Evolutionary conservation across 1,139 yeast genomes (phyloP).

Genomic region (Kodamaea suecica): DNA sequence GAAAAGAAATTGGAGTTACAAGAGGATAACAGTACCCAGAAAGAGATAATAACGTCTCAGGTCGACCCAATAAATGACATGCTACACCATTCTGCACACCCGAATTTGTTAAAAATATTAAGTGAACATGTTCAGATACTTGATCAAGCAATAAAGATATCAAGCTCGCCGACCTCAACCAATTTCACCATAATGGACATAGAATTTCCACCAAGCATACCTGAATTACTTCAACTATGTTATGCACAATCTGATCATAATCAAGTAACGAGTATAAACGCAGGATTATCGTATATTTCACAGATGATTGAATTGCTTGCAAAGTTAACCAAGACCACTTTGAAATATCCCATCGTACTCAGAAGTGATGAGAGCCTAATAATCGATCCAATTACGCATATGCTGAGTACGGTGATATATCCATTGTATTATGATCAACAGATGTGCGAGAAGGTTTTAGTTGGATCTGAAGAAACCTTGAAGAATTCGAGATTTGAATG

Average conservation of each 20-base stretch:
- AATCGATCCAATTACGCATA: slow-evolving; percentile 21
- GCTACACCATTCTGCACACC: slow-evolving; percentile 20
- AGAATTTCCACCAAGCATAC: slow-evolving; percentile 35
- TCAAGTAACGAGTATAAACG: slow-evolving; percentile 24
- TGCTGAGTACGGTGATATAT: slow-evolving; percentile 11
- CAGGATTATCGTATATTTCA: slow-evolving; percentile 31
- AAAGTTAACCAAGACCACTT: slow-evolving; percentile 23
- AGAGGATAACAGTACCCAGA: slow-evolving; percentile 21
- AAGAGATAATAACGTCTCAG: slow-evolving; percentile 30
- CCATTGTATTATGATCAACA: slow-evolving; percentile 30
- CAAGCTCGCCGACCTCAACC: slow-evolving; percentile 20
- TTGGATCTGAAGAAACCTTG: slow-evolving; percentile 12
- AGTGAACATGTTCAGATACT: slow-evolving; percentile 19
- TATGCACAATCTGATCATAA: slow-evolving; percentile 21
- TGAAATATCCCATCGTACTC: slow-evolving; percentile 28
- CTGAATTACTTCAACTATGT: slow-evolving; percentile 29
- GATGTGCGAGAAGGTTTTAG: slow-evolving; percentile 21
- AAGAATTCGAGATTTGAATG: slow-evolving; percentile 33
- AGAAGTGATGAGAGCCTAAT: slow-evolving; percentile 26
- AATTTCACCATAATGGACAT: slow-evolving; percentile 34
- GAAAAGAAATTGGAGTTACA: slow-evolving; percentile 18
- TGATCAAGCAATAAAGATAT: slow-evolving; percentile 29
- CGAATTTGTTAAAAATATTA: slow-evolving; percentile 21
- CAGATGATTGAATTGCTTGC: slow-evolving; percentile 27
- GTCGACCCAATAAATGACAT: slow-evolving; percentile 27